Evolutionary conservation across 1,139 yeast genomes (phyloP).

Genomic region (Kurtzmaniella quercitrusa): DNA sequence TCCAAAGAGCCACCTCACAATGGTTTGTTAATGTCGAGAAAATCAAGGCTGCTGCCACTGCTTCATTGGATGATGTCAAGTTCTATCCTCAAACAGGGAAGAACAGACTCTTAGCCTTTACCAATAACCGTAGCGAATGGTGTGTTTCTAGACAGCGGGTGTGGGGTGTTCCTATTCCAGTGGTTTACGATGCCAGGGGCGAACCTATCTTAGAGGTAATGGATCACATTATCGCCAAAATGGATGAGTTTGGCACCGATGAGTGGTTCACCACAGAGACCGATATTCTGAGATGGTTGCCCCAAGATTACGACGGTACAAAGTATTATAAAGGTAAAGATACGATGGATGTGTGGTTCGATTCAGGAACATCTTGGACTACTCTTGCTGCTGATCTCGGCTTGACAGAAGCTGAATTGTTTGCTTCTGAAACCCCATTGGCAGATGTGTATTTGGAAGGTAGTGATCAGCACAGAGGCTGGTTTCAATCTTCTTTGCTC

Average conservation of each 20-base stretch:
- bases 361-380: conserved; percentile 93
- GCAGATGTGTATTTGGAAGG: conserved; percentile 92
- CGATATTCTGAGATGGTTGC: conserved; percentile 69
- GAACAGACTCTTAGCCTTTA: conserved; percentile 67
- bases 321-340: conserved; percentile 66
- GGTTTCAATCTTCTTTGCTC: conserved; percentile 93
- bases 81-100: conserved; percentile 74
- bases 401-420: conserved; percentile 12
- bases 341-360: conserved; percentile 99
- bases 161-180: conserved; percentile 99
- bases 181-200: conserved; percentile 58
- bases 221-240: conserved; percentile 47
- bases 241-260: conserved; percentile 62
- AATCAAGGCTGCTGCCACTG: conserved; percentile 59
- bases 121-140: conserved; percentile 86
- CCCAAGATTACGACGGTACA: conserved; percentile 38
- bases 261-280: conserved; percentile 69
- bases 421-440: conserved; percentile 28
- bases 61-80: conserved; percentile 55
- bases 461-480: conserved; percentile 95
- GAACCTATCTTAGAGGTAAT: conserved; percentile 57
- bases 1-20: conserved; percentile 92
- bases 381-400: conserved; percentile 39
- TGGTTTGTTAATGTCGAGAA: conserved; percentile 89
- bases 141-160: conserved; percentile 93